Evolutionary conservation across 2,329 filamentous ascomycete species (phyloP).

Genomic region (Dendryphion nanum): DNA sequence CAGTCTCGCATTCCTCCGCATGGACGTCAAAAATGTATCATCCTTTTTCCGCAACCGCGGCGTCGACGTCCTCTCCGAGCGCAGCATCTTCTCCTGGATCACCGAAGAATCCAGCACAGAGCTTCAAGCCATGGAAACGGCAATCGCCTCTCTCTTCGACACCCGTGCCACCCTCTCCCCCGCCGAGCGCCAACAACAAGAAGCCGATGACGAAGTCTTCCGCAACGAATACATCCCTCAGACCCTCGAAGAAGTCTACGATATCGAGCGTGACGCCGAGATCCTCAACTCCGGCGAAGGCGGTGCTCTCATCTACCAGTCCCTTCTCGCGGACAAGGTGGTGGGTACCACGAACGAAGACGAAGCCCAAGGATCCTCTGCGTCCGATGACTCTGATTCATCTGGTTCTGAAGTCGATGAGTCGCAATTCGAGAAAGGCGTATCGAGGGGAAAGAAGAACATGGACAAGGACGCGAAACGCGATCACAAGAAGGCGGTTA

Average conservation of each 20-base stretch:
- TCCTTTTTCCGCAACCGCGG: conserved; percentile 89
- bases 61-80: conserved; percentile 77
- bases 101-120: conserved; percentile 61
- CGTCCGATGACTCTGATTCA: conserved; percentile 14
- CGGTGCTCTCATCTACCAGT: conserved; percentile 78
- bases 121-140: conserved; percentile 59
- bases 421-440: conserved; percentile 34
- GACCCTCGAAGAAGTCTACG: conserved; percentile 92
- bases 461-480: conserved; percentile 90
- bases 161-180: conserved; percentile 50
- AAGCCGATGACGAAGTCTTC: conserved; percentile 89
- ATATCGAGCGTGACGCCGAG: conserved; percentile 86
- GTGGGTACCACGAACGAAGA: conserved; percentile 18
- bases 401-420: conserved; percentile 25
- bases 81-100: conserved; percentile 81
- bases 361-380: too few species aligned
- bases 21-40: conserved; percentile 97
- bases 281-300: conserved; percentile 72
- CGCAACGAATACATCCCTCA: conserved; percentile 95
- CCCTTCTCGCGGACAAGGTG: conserved; percentile 72
- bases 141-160: conserved; percentile 67
- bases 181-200: conserved; percentile 56
- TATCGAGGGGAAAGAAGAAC: conserved; percentile 53
- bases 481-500: conserved; percentile 84
- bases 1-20: conserved; percentile 88